phyloP scores from a whole-genome alignment of 768 basidiomycete genomes.

The Mycena chlorophos region DNA sequence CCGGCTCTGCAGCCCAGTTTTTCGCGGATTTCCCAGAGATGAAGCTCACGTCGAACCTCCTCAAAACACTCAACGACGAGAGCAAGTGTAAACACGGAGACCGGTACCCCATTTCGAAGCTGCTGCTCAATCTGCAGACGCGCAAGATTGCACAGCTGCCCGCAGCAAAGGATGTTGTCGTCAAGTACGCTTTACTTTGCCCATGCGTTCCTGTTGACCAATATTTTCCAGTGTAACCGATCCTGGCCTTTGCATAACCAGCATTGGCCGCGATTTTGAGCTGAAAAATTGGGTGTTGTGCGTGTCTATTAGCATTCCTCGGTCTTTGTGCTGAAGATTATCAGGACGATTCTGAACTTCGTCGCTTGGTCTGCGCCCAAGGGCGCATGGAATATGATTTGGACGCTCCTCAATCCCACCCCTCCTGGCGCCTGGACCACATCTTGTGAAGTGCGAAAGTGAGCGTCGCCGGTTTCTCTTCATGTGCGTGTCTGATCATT shows the following conservation, averaged over 20 bases:
- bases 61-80: constrained; percentile 9
- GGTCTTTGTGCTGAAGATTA: background rate
- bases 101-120: constrained; percentile 9
- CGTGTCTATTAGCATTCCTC: background rate
- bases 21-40: background rate
- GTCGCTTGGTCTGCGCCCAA: constrained; percentile 1
- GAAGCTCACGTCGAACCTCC: background rate
- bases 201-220: background rate
- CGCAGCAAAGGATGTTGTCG: background rate
- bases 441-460: background rate
- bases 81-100: background rate
- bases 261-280: background rate
- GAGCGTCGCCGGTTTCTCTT: background rate
- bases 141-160: constrained; percentile 3
- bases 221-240: background rate
- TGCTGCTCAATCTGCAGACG: background rate
- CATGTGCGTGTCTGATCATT: background rate
- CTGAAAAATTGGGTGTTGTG: background rate
- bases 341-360: background rate
- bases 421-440: constrained; percentile 7
- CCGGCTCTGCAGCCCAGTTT: constrained; percentile 6
- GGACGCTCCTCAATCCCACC: background rate
- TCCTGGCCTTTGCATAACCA: background rate
- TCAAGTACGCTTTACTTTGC: constrained; percentile 2
- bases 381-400: constrained; percentile 6